Conservation (phyloP, 257 asterid genomes). For the Nicotiana sylvestris region DNA sequence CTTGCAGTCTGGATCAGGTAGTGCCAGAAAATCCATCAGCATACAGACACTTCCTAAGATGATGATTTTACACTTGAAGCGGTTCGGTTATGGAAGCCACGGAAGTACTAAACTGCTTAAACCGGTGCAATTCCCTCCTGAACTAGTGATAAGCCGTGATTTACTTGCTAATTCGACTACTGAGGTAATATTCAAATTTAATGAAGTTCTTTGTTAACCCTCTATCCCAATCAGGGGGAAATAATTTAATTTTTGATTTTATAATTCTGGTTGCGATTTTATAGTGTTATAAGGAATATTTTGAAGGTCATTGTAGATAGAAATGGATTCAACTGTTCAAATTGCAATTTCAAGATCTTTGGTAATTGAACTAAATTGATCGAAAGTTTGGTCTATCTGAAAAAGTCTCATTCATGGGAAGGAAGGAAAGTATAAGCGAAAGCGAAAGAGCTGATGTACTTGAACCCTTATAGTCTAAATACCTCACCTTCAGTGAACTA, state of each 20-base stretch:
- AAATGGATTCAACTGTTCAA: background rate
- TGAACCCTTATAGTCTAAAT: background rate
- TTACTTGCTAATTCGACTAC: slow-evolving; percentile 57
- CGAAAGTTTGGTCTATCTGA: too few relatives aligned
- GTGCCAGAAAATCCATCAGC: slow-evolving; percentile 71
- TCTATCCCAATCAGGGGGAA: background rate
- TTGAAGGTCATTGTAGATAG: background rate
- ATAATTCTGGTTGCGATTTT: background rate
- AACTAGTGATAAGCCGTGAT: slow-evolving; percentile 65
- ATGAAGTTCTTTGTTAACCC: background rate
- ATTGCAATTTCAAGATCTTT: background rate
- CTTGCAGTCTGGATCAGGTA: slow-evolving; percentile 60
- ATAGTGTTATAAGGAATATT: background rate
- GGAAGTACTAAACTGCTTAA: slow-evolving; percentile 92
- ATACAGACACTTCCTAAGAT: slow-evolving; percentile 74
- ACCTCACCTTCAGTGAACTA: background rate
- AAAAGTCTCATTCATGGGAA: too few relatives aligned
- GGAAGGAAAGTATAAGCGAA: too few relatives aligned
- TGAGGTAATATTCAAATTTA: slow-evolving; percentile 47
- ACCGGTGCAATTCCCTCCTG: slow-evolving; percentile 70
- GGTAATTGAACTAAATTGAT: too few relatives aligned
- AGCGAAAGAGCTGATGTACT: too few relatives aligned
- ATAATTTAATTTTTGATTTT: background rate
- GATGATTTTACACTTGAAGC: slow-evolving; percentile 84
- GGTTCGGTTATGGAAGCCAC: slow-evolving; percentile 61